These are phyloP conservation scores for Gaultheria prostrata DNA, from an alignment of 148 eudicot species.

Conservation along the genomic window DNA sequence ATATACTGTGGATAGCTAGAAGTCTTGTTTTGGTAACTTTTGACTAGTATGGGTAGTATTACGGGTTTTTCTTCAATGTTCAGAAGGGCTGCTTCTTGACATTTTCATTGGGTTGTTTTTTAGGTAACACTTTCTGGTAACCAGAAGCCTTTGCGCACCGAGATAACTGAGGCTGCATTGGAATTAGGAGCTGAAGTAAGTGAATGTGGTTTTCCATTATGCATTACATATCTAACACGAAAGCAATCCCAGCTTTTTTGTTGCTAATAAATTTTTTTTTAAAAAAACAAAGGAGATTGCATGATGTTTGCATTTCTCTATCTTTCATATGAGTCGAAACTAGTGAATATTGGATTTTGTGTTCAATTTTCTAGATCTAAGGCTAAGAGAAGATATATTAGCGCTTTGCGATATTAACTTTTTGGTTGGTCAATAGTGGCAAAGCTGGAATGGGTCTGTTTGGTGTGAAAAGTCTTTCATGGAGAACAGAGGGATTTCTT, in stretches of 20 bases:
- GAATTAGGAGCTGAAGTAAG: constrained; percentile 83
- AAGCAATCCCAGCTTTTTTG: no score
- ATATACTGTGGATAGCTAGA: not conserved
- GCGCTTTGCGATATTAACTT: not conserved
- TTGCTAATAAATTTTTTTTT: no score
- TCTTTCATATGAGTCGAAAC: not conserved
- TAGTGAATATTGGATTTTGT: not conserved
- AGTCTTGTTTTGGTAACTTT: not conserved
- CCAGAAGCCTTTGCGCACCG: constrained; percentile 90
- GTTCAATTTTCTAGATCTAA: not conserved
- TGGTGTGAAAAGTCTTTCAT: not conserved
- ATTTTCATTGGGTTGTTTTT: constrained; percentile 18
- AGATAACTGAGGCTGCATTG: constrained; percentile 97
- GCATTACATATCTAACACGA: no score
- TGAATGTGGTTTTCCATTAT: constrained; percentile 3
- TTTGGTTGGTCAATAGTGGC: not conserved
- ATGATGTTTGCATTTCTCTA: not conserved
- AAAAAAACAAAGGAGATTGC: not conserved
- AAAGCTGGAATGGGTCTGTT: not conserved
- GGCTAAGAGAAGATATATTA: not conserved
- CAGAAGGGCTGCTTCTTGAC: not conserved
- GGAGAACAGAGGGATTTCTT: not conserved
- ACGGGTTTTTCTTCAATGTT: not conserved
- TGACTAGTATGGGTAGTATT: not conserved
- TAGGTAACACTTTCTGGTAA: constrained; percentile 96